Evolutionary conservation across 2,329 filamentous ascomycete species (phyloP).

Genomic region (Sclerotiophoma versabilis): DNA sequence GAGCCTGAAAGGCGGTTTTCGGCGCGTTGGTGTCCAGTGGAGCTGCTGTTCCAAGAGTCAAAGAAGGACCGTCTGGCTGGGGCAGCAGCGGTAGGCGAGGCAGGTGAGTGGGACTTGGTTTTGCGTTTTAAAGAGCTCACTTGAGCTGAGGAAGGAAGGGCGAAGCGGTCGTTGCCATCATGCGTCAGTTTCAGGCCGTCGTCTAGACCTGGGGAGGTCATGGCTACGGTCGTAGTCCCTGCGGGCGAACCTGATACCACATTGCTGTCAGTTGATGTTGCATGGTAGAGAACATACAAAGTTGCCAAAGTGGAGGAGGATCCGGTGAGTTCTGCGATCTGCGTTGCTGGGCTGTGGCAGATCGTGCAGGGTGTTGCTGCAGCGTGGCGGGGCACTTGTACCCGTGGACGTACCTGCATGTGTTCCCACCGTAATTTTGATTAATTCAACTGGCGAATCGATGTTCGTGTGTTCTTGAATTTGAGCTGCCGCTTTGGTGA

Average conservation of each 20-base stretch:
- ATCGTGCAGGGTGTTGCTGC: slow-evolving; percentile 14
- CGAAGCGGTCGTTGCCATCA: slow-evolving; percentile 25
- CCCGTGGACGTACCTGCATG: slow-evolving; percentile 22
- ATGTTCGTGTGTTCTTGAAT: not conserved
- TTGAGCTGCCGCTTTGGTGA: not conserved
- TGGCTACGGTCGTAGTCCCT: slow-evolving; percentile 16
- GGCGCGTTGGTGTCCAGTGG: slow-evolving; percentile 79
- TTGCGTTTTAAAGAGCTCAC: slow-evolving; percentile 10
- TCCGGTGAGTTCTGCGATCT: slow-evolving; percentile 15
- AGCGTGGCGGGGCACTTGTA: slow-evolving; percentile 12
- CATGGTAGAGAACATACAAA: slow-evolving; percentile 8
- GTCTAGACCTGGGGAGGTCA: slow-evolving; percentile 12
- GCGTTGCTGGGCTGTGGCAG: slow-evolving; percentile 8
- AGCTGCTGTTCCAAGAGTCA: slow-evolving; percentile 76
- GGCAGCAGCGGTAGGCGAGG: slow-evolving; percentile 11
- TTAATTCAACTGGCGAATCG: not conserved
- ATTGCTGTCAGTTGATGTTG: slow-evolving; percentile 21
- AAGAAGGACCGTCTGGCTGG: slow-evolving; percentile 50
- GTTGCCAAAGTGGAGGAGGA: not conserved
- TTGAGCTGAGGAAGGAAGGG: slow-evolving; percentile 22
- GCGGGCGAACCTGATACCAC: slow-evolving; percentile 4
- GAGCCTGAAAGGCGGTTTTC: slow-evolving; percentile 69
- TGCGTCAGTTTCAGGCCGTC: slow-evolving; percentile 11
- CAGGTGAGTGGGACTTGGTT: slow-evolving; percentile 1
- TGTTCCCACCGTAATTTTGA: not conserved